These are phyloP conservation scores for Lophiostoma macrostomum DNA, from an alignment of 495 filamentous ascomycete genomes.

Conservation along the genomic window DNA sequence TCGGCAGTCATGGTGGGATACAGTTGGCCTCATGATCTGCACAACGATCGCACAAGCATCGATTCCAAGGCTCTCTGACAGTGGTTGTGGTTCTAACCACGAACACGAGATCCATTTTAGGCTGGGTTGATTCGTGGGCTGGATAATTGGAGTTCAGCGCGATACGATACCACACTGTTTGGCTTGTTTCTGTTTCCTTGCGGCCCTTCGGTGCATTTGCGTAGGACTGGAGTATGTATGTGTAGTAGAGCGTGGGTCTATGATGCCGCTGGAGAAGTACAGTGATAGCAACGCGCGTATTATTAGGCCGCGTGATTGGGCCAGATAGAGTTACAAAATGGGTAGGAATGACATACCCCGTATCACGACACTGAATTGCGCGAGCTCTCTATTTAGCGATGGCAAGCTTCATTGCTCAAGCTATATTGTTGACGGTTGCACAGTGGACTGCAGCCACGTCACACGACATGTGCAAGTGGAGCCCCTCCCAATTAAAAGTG, in stretches of 20 bases:
- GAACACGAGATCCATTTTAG: slow-evolving; percentile 1
- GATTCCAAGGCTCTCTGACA: neutral
- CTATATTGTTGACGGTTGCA: no score
- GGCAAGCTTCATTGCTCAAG: no score
- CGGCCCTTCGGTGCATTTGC: neutral
- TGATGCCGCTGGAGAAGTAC: neutral
- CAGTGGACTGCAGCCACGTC: no score
- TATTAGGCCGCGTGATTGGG: no score
- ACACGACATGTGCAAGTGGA: no score
- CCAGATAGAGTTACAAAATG: no score
- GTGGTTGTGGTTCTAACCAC: neutral
- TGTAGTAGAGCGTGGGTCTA: slow-evolving; percentile 2
- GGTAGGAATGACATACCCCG: no score
- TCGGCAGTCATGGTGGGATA: neutral
- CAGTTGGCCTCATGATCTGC: neutral
- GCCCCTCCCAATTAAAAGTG: neutral
- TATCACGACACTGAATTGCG: no score
- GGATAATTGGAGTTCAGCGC: slow-evolving; percentile 26
- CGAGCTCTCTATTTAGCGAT: no score
- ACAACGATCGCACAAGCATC: neutral
- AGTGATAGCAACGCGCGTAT: slow-evolving; percentile 6
- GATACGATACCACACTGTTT: slow-evolving; percentile 29
- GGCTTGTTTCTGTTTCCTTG: slow-evolving; percentile 5
- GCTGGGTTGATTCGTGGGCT: slow-evolving; percentile 8
- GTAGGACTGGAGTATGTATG: slow-evolving; percentile 7